A percentile compares a stretch with the other conserved stretches of the same genome.
Conservation (phyloP, 768 basidiomycete species). For the Dentipellis sp. region DNA sequence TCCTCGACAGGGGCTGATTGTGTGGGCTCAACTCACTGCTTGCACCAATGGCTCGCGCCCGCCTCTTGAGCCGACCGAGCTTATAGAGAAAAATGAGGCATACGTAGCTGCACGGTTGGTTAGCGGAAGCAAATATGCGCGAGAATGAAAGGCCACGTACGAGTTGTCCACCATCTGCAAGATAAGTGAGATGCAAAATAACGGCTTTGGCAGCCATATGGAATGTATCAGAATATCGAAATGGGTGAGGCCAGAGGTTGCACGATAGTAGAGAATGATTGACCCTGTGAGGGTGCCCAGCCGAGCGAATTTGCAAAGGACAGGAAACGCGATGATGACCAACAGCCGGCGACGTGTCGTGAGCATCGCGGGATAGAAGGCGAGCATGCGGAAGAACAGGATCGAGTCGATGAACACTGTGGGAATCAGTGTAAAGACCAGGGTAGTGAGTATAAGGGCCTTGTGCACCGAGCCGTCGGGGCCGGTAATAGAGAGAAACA, state of each 20-base stretch:
- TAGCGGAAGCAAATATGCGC: no score
- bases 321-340: slow-evolving; percentile 3
- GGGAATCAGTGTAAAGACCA: slow-evolving; percentile 5
- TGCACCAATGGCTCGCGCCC: no score
- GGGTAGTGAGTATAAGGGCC: neutral
- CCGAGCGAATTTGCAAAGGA: slow-evolving; percentile 5
- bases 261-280: slow-evolving; percentile 4
- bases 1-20: neutral
- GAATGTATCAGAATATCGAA: no score
- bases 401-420: slow-evolving; percentile 12
- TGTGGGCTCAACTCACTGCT: no score
- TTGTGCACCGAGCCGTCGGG: neutral
- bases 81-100: no score
- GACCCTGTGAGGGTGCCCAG: slow-evolving; percentile 8
- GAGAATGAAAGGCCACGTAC: no score
- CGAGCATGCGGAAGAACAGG: slow-evolving; percentile 11
- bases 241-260: neutral
- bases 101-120: no score
- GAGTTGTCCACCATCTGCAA: no score
- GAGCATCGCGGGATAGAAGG: slow-evolving; percentile 11
- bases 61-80: no score
- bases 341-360: slow-evolving; percentile 6
- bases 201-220: no score
- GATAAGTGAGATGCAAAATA: no score
- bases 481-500: slow-evolving; percentile 1